Conservation (phyloP, 768 basidiomycete genomes). For the Galerina sulciceps region DNA sequence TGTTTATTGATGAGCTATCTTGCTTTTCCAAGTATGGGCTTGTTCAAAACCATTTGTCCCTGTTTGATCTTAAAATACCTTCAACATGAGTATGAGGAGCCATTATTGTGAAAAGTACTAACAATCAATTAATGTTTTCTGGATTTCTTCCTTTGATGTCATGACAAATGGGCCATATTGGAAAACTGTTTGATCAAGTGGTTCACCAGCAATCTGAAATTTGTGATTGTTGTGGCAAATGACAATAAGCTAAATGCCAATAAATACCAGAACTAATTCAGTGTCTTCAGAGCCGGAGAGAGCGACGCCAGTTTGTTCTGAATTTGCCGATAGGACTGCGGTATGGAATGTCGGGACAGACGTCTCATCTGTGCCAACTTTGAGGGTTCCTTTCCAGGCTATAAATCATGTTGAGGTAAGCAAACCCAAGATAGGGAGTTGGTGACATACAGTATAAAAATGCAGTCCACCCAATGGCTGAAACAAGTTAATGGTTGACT, state of each 20-base stretch:
- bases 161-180: conserved; percentile 92
- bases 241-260: conserved; percentile 5
- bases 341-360: conserved; percentile 71
- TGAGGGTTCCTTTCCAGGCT: conserved; percentile 72
- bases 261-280: conserved; percentile 69
- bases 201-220: conserved; percentile 75
- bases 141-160: conserved; percentile 79
- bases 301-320: conserved; percentile 68
- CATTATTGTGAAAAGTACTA: conserved; percentile 24
- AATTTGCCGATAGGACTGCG: conserved; percentile 72
- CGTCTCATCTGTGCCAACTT: conserved; percentile 53
- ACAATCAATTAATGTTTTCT: conserved; percentile 84
- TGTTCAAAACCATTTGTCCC: conserved; percentile 91
- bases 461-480: conserved; percentile 86
- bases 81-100: conserved; percentile 8
- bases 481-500: not conserved
- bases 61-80: conserved; percentile 56
- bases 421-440: not conserved
- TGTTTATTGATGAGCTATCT: conserved; percentile 59
- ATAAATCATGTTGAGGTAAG: not conserved
- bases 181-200: conserved; percentile 85
- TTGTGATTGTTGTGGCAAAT: conserved; percentile 22
- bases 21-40: conserved; percentile 84
- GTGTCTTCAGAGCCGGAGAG: conserved; percentile 65
- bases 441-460: conserved; percentile 76